Evolutionary conservation across 2,329 filamentous ascomycete species (phyloP), one percentile per base, ranked within the genome.

Genomic region (Ophiostoma piceae): DNA sequence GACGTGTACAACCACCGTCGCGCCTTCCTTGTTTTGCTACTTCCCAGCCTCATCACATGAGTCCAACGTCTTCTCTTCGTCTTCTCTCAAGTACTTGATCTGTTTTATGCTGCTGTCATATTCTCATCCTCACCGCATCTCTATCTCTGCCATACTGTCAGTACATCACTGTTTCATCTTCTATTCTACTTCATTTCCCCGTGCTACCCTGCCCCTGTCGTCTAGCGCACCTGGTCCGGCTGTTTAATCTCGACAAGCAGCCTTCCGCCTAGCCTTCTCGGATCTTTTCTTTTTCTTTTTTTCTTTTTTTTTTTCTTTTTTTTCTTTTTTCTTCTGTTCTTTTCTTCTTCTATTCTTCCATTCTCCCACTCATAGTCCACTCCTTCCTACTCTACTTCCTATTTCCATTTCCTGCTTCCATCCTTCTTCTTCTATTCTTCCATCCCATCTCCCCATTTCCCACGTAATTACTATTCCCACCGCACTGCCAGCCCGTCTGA

Each of bases 281-380:
- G 69, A 62, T 67, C 67, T 71, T 64, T 16, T 67, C 41, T 26
- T 66, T 19, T 68, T 69, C 57, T 22, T 19, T 16, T 41, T 29
- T 43, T 43, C 2, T 2, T 29, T 29, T 29, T 29, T 51, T 51
- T 22, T 54, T 65, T n/a, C n/a, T 22, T 19, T 16, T 41, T 29
- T 43, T 43, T 29, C 26, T 29, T 29, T 29, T 29, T 51, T 51
- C 32, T 54, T 65, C 69, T 70, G 69, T 66, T 67, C 67, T 71
- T 64, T 16, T 67, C 41, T 26, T 66, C 22, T 68, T 69, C 57
- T 26, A n/a, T 16, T 43, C 35, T 43, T 39, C 29, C 12, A 16
- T 16, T 69, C 16, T 67, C 26, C n/a, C 22, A 26, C n/a, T 26
- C 26, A 29, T n/a, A 22, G 3, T 54, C n/a, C 39, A 14, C 39